These are phyloP conservation scores for Botrytis hyacinthi DNA, from an alignment of 2,329 filamentous ascomycete genomes.

Conservation along the genomic window DNA sequence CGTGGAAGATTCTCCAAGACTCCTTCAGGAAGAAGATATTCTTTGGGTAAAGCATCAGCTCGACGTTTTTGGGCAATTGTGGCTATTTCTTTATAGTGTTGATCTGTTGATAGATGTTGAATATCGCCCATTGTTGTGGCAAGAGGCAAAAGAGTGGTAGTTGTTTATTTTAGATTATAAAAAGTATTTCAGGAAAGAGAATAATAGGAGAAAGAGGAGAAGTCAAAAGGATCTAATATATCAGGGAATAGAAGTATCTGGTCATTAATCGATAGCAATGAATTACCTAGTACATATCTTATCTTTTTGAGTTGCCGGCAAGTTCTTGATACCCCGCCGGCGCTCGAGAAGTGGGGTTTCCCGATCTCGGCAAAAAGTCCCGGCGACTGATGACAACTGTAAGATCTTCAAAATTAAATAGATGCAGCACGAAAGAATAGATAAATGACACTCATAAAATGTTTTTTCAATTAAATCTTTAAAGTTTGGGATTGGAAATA, in stretches of 20 bases:
- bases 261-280: background rate
- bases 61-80: slow-evolving; percentile 40
- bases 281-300: background rate
- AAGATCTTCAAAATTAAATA: background rate
- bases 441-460: background rate
- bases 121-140: slow-evolving; percentile 3
- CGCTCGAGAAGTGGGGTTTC: slow-evolving; percentile 12
- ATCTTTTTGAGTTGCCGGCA: background rate
- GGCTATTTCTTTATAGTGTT: slow-evolving; percentile 42
- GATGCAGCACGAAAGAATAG: background rate
- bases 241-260: background rate
- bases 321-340: background rate
- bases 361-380: slow-evolving; percentile 18
- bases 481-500: background rate
- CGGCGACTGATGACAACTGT: background rate
- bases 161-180: background rate
- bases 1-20: slow-evolving; percentile 29
- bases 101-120: slow-evolving; percentile 31
- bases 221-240: background rate
- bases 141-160: background rate
- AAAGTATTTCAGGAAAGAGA: background rate
- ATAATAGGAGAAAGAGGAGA: background rate
- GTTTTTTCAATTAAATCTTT: background rate
- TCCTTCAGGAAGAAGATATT: slow-evolving; percentile 34
- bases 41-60: slow-evolving; percentile 36